phyloP scores from a whole-genome alignment of 495 filamentous ascomycete species.

The Bacidia gigantensis region DNA sequence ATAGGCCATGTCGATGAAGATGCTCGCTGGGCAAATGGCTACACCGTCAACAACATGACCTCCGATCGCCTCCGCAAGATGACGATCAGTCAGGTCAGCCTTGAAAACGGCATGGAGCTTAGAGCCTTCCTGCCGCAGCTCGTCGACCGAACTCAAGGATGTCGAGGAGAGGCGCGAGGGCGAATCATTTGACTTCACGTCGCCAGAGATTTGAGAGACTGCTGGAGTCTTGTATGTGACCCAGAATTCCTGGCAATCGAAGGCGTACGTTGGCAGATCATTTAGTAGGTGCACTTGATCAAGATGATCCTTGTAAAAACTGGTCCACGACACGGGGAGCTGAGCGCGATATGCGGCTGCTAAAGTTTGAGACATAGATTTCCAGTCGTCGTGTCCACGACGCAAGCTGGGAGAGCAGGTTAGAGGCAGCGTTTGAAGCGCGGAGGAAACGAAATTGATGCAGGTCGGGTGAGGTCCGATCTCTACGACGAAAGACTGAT shows the following conservation, averaged over 20 bases:
- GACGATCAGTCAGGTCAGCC: constrained; percentile 37
- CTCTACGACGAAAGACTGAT: constrained; percentile 32
- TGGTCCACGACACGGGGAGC: constrained; percentile 45
- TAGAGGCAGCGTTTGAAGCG: constrained; percentile 26
- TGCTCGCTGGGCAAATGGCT: constrained; percentile 18
- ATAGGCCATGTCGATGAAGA: constrained; percentile 36
- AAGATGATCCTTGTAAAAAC: constrained; percentile 48
- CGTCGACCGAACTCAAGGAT: too few species aligned
- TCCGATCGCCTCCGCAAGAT: constrained; percentile 34
- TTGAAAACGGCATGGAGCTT: constrained; percentile 37
- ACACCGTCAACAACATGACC: constrained; percentile 45
- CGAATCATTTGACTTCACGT: too few species aligned
- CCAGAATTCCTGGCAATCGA: constrained; percentile 58
- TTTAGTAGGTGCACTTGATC: constrained; percentile 34
- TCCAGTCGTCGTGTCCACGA: constrained; percentile 34
- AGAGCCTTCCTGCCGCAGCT: too few species aligned
- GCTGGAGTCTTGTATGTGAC: constrained; percentile 23
- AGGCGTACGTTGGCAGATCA: constrained; percentile 49
- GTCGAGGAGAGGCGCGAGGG: too few species aligned
- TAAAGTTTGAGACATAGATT: constrained; percentile 37
- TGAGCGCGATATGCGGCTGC: constrained; percentile 42
- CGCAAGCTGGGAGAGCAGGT: constrained; percentile 11
- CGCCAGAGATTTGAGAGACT: too few species aligned
- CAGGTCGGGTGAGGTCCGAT: constrained; percentile 47
- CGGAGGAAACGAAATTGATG: constrained; percentile 40